phyloP scores from a whole-genome alignment of 768 basidiomycete genomes.

The Cubamyces sp. region DNA sequence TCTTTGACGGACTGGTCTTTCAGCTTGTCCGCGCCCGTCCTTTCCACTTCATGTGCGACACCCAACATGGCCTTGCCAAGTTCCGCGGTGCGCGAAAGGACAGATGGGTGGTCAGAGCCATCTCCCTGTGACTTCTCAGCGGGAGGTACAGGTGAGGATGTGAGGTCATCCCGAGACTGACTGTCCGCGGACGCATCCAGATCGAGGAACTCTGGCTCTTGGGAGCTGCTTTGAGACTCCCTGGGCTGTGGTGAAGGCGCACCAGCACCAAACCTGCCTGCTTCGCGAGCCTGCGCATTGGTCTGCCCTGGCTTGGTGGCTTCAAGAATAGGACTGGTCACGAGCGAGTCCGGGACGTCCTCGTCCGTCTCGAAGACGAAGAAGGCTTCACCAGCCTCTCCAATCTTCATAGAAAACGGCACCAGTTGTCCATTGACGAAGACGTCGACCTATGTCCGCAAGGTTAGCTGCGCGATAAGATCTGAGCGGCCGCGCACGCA shows the following conservation, averaged over 20 bases:
- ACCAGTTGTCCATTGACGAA: slow-evolving; percentile 84
- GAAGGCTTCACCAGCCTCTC: slow-evolving; percentile 98
- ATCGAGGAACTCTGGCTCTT: slow-evolving; percentile 85
- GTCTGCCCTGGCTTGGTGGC: slow-evolving; percentile 51
- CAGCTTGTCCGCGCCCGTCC: slow-evolving; percentile 31
- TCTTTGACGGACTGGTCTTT: slow-evolving; percentile 32
- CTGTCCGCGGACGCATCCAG: slow-evolving; percentile 54
- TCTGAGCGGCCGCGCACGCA: slow-evolving; percentile 34
- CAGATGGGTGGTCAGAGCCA: slow-evolving; percentile 5
- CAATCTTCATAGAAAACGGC: slow-evolving; percentile 98
- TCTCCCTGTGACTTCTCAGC: slow-evolving; percentile 9
- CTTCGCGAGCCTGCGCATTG: slow-evolving; percentile 33
- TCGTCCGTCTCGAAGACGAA: slow-evolving; percentile 97
- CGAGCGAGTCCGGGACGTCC: slow-evolving; percentile 90
- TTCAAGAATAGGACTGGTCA: slow-evolving; percentile 88
- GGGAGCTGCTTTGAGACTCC: slow-evolving; percentile 35
- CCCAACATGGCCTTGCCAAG: slow-evolving; percentile 34
- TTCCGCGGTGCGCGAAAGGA: slow-evolving; percentile 33
- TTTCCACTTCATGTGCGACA: slow-evolving; percentile 34
- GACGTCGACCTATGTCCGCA: slow-evolving; percentile 71
- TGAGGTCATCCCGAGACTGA: slow-evolving; percentile 2
- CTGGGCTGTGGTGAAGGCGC: slow-evolving; percentile 32
- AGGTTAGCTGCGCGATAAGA: background rate
- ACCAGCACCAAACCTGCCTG: slow-evolving; percentile 45
- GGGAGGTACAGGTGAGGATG: slow-evolving; percentile 1